Base-by-base conservation (phyloP, 2,329 filamentous ascomycete genomes). In the Samsoniella hepiali region DNA sequence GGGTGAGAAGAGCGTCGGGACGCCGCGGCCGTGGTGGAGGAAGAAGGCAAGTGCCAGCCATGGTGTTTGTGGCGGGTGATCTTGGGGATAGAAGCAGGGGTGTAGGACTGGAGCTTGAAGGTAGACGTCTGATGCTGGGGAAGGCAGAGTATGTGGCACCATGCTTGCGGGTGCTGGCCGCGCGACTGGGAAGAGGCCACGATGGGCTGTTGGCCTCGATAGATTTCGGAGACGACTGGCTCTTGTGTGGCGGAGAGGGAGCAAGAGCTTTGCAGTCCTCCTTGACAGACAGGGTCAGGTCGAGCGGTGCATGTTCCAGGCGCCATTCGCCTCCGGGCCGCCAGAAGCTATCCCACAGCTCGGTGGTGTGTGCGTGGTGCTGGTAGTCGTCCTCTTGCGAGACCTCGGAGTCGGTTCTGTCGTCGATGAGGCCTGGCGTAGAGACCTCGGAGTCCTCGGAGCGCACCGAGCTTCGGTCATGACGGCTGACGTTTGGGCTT, bases 271-370 rank as follows among this genome's bases (percentile, higher is more conserved):
- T 71, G 62, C 73, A 73, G 29, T 75, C 34, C 6, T 73, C 54
- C 64, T 68, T 10, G 69, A 64, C 27, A 65, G 65, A 40, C 1
- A 56, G 45, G 13, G 67, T 63, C 17, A 65, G 64, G 51, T 66
- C 68, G 49, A 54, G 34, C 22, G 62, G 53, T 9, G 62, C 63
- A 22, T 34, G 55, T 38, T 65, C 63, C 5, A 58, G 49, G 13
- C 62, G 54, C 62, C 62, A 63, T 27, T 63, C 62, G 9, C 62
- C 60, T 36, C 59, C 67, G 1, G 65, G 68, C 45, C 69, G 68
- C 81, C 81, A 83, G 68, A 83, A 85, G 60, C 74, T 80, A 68
- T 84, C 79, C 82, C 82, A 85, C 2, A 83, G 69, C 67, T 81
- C 77, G 32, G 76, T 70, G 5, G 76, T 75, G 38, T 80, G 76